phyloP scores from a whole-genome alignment of 164 flowering plant genomes.

The Buxus sempervirens region DNA sequence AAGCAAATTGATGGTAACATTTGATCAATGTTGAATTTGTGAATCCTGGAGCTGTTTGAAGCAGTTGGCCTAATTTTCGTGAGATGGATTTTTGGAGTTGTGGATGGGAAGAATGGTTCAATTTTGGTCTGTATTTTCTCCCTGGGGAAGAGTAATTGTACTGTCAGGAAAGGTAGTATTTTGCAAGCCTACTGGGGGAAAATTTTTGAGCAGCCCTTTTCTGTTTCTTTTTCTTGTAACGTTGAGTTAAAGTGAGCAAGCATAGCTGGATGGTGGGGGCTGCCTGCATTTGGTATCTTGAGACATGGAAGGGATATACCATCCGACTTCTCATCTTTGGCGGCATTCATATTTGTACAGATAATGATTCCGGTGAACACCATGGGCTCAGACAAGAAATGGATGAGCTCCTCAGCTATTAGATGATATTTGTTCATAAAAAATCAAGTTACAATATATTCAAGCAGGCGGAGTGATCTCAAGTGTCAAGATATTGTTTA shows the following conservation, averaged over 20 bases:
- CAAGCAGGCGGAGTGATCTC: constrained; percentile 1
- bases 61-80: constrained; percentile 4
- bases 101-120: constrained; percentile 9
- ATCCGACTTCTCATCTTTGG: constrained; percentile 12
- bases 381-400: constrained; percentile 7
- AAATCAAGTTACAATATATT: background rate
- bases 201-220: constrained; percentile 15
- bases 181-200: constrained; percentile 19
- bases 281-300: background rate
- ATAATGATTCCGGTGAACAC: constrained; percentile 14
- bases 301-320: constrained; percentile 4
- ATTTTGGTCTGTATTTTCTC: constrained; percentile 22
- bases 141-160: constrained; percentile 28
- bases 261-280: constrained; percentile 23
- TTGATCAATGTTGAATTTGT: constrained; percentile 8
- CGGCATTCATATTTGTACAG: constrained; percentile 34
- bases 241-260: constrained; percentile 6
- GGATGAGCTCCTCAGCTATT: constrained; percentile 3
- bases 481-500: background rate
- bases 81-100: constrained; percentile 19
- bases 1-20: constrained; percentile 15
- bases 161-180: constrained; percentile 17
- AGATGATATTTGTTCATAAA: constrained; percentile 5
- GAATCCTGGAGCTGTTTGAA: constrained; percentile 2
- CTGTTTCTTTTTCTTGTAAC: constrained; percentile 13